A percentile compares a stretch with the other conserved stretches of the same genome.
These are phyloP conservation scores for Diplodia mutila DNA, from an alignment of 2,329 filamentous ascomycete species.

Conservation along the genomic window DNA sequence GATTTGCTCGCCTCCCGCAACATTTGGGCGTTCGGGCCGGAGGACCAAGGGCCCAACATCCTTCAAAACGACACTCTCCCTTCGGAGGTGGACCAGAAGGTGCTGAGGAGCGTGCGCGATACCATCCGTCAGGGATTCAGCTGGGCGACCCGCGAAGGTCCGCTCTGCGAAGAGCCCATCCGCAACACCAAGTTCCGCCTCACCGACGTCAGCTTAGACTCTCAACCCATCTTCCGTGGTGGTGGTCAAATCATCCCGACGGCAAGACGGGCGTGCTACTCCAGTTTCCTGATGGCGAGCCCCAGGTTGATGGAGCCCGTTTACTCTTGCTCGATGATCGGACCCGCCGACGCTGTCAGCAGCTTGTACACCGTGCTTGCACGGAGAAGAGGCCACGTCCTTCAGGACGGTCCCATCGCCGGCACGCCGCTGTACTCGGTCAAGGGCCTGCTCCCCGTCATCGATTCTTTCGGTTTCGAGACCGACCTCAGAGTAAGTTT, in stretches of 20 bases:
- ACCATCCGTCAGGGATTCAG: slow-evolving; percentile 94
- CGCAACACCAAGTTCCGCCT: slow-evolving; percentile 98
- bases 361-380: slow-evolving; percentile 91
- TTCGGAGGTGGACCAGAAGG: slow-evolving; percentile 91
- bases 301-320: slow-evolving; percentile 96
- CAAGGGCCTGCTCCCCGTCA: slow-evolving; percentile 88
- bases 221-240: slow-evolving; percentile 90
- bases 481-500: slow-evolving; percentile 73
- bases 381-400: slow-evolving; percentile 84
- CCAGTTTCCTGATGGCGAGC: slow-evolving; percentile 94
- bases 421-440: slow-evolving; percentile 94
- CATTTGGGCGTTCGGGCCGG: slow-evolving; percentile 98
- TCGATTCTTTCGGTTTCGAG: slow-evolving; percentile 97
- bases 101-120: slow-evolving; percentile 84
- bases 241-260: slow-evolving; percentile 98
- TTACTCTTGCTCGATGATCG: slow-evolving; percentile 90
- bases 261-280: slow-evolving; percentile 88
- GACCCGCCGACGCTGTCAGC: slow-evolving; percentile 84
- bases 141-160: slow-evolving; percentile 94
- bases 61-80: slow-evolving; percentile 95
- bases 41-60: slow-evolving; percentile 93
- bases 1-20: slow-evolving; percentile 91
- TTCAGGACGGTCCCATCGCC: slow-evolving; percentile 91
- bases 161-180: slow-evolving; percentile 97
- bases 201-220: slow-evolving; percentile 83